Evolutionary conservation across 441 rosid species (phyloP).

Genomic region (Syzygium malaccense): DNA sequence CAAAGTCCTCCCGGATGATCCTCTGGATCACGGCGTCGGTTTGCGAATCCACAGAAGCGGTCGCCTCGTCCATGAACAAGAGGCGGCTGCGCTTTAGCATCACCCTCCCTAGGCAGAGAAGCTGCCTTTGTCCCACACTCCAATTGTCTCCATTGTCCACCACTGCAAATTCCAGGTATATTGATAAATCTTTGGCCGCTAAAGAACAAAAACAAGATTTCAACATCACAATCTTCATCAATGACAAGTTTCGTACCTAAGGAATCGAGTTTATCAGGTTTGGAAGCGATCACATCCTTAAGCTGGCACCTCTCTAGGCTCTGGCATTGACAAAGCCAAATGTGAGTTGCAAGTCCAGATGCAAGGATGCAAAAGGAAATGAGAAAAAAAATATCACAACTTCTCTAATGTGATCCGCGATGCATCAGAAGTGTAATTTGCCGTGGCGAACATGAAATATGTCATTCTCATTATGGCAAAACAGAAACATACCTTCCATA

Average conservation of each 20-base stretch:
- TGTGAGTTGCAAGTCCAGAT: background rate
- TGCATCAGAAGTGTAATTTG: background rate
- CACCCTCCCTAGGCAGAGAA: conserved; percentile 81
- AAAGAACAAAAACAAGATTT: background rate
- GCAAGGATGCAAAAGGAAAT: background rate
- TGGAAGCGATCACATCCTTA: conserved; percentile 62
- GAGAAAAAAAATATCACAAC: background rate
- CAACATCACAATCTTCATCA: background rate
- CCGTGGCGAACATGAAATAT: background rate
- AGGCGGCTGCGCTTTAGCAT: conserved; percentile 77
- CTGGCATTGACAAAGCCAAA: conserved; percentile 18
- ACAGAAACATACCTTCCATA: conserved; percentile 59
- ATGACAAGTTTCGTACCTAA: conserved; percentile 27
- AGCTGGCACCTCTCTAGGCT: conserved; percentile 92
- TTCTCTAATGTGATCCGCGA: background rate
- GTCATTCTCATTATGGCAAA: background rate
- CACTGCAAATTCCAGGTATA: conserved; percentile 28
- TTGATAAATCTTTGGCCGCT: background rate
- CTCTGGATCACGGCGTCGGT: conserved; percentile 86
- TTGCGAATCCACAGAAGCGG: conserved; percentile 92
- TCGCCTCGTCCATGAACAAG: conserved; percentile 88
- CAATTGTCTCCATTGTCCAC: conserved; percentile 88
- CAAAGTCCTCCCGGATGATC: conserved; percentile 83
- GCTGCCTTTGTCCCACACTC: conserved; percentile 98
- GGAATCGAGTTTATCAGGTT: conserved; percentile 82